Conservation (phyloP, 2,329 filamentous ascomycete genomes). For the Pseudogymnoascus sp. region DNA sequence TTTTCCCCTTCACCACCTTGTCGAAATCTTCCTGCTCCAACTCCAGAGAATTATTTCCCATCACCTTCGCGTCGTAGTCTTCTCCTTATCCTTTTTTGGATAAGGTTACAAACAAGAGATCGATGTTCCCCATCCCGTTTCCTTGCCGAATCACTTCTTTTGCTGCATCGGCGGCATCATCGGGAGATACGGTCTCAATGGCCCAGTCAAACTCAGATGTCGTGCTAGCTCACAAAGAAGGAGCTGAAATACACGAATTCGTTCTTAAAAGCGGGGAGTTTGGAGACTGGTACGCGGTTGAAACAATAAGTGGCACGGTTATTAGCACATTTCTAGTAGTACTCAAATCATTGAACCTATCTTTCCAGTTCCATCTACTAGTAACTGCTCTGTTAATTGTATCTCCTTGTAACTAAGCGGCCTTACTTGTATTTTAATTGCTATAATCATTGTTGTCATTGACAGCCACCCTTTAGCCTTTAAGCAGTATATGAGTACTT, state of each 20-base stretch:
- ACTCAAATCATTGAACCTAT: too few species aligned
- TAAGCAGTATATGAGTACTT: too few species aligned
- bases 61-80: neutral
- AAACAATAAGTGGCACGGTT: too few species aligned
- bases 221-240: slow-evolving; percentile 39
- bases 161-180: neutral
- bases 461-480: too few species aligned
- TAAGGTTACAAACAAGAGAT: neutral
- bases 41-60: neutral
- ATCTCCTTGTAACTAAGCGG: too few species aligned
- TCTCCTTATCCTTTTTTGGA: neutral
- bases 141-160: neutral
- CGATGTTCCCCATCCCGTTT: neutral
- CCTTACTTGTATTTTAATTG: too few species aligned
- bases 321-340: too few species aligned
- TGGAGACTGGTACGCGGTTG: slow-evolving; percentile 21
- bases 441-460: too few species aligned
- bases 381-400: too few species aligned
- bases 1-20: neutral
- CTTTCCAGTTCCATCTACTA: too few species aligned
- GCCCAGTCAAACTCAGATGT: slow-evolving; percentile 33
- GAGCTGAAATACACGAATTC: slow-evolving; percentile 33
- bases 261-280: slow-evolving; percentile 33
- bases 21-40: neutral
- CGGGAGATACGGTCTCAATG: slow-evolving; percentile 6